These are phyloP conservation scores for Tanacetum coccineum DNA, from an alignment of 129 eudicot genomes.

Conservation along the genomic window DNA sequence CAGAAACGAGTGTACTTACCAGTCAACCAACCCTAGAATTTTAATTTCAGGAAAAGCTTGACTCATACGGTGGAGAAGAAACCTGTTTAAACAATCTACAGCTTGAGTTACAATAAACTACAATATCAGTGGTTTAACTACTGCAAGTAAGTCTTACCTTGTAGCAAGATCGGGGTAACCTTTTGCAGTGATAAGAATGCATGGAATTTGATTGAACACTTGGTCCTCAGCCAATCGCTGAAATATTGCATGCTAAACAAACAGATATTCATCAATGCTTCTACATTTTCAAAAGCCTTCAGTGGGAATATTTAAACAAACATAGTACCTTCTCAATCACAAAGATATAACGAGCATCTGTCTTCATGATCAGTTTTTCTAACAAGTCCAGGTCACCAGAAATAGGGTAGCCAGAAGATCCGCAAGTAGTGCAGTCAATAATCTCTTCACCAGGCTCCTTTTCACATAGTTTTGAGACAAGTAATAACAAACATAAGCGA, in stretches of 20 bases:
- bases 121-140: constrained; percentile 8
- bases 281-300: constrained; percentile 4
- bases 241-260: constrained; percentile 89
- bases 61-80: constrained; percentile 84
- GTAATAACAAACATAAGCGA: constrained; percentile 5
- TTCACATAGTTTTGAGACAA: constrained; percentile 18
- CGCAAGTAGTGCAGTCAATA: constrained; percentile 85
- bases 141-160: constrained; percentile 40
- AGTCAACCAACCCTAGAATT: constrained; percentile 77
- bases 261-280: constrained; percentile 17
- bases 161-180: constrained; percentile 99
- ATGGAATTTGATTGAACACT: constrained; percentile 87
- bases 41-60: constrained; percentile 61
- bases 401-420: constrained; percentile 92
- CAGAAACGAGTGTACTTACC: constrained; percentile 38
- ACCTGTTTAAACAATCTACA: constrained; percentile 40
- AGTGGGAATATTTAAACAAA: background rate
- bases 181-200: constrained; percentile 93
- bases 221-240: constrained; percentile 90
- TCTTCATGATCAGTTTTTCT: constrained; percentile 59
- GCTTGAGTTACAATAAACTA: constrained; percentile 15
- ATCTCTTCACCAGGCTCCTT: constrained; percentile 75
- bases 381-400: constrained; percentile 84
- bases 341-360: constrained; percentile 85
- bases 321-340: constrained; percentile 85